phyloP scores from a whole-genome alignment of 2,329 filamentous ascomycete species.

The Fusarium sarcochroum region DNA sequence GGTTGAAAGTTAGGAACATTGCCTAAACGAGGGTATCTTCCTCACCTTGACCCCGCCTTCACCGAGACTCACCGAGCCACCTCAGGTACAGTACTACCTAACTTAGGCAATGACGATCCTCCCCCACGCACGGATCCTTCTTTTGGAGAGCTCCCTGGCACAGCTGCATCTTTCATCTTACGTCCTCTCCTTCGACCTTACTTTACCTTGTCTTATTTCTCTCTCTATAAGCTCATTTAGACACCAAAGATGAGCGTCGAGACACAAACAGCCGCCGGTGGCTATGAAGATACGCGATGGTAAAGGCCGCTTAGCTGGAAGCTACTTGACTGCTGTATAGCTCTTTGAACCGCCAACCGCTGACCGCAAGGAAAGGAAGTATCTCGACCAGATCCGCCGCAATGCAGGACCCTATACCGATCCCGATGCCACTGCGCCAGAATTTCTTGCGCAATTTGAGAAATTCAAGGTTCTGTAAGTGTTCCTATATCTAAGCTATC shows the following conservation, averaged over 20 bases:
- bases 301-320: constrained; percentile 35
- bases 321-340: constrained; percentile 13
- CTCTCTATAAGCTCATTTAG: neutral
- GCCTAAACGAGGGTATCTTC: neutral
- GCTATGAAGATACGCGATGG: constrained; percentile 54
- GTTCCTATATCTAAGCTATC: neutral
- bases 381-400: constrained; percentile 85
- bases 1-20: constrained; percentile 1
- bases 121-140: constrained; percentile 41
- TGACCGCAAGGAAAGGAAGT: constrained; percentile 70
- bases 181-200: constrained; percentile 3
- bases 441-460: constrained; percentile 71
- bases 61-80: constrained; percentile 52
- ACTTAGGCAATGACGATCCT: constrained; percentile 42
- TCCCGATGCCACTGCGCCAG: constrained; percentile 66
- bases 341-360: constrained; percentile 17
- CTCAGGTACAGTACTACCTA: constrained; percentile 11
- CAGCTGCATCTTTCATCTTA: constrained; percentile 16
- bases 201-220: neutral
- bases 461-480: constrained; percentile 82
- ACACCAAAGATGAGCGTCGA: constrained; percentile 46
- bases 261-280: constrained; percentile 35
- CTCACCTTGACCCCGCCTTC: constrained; percentile 51
- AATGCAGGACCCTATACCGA: constrained; percentile 87
- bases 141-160: constrained; percentile 13